Conservation (phyloP, 2,329 filamentous ascomycete genomes). For the Ophiostoma quercus region DNA sequence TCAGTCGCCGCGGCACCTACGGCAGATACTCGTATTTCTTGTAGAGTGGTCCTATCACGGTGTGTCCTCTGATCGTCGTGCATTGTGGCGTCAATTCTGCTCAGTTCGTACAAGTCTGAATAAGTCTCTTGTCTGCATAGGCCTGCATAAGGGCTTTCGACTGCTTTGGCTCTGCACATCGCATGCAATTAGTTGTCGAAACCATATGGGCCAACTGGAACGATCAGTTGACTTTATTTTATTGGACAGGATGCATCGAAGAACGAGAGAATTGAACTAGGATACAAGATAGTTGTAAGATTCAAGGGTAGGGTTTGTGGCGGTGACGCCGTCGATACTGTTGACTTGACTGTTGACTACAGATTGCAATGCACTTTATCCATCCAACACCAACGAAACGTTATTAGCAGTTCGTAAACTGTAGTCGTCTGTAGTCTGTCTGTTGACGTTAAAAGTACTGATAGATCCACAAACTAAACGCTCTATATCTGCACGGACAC, state of each 20-base stretch:
- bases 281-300: not conserved
- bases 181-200: not conserved
- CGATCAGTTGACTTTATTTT: not conserved
- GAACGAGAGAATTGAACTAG: too few relatives aligned
- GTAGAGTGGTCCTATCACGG: not conserved
- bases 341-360: not conserved
- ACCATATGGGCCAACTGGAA: not conserved
- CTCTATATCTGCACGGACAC: too few relatives aligned
- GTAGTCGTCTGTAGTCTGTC: not conserved
- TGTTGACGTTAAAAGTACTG: not conserved
- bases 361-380: not conserved
- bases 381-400: not conserved
- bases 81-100: not conserved
- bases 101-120: not conserved
- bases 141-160: not conserved
- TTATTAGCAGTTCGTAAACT: not conserved
- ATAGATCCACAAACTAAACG: too few relatives aligned
- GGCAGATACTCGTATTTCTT: not conserved
- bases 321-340: not conserved
- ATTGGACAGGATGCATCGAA: not conserved
- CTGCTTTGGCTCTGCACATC: not conserved
- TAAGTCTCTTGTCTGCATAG: too few relatives aligned
- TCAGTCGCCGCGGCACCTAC: not conserved
- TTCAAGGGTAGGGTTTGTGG: not conserved
- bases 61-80: not conserved